phyloP scores from a whole-genome alignment of 345 rosid genomes.

The Linum lewisii region DNA sequence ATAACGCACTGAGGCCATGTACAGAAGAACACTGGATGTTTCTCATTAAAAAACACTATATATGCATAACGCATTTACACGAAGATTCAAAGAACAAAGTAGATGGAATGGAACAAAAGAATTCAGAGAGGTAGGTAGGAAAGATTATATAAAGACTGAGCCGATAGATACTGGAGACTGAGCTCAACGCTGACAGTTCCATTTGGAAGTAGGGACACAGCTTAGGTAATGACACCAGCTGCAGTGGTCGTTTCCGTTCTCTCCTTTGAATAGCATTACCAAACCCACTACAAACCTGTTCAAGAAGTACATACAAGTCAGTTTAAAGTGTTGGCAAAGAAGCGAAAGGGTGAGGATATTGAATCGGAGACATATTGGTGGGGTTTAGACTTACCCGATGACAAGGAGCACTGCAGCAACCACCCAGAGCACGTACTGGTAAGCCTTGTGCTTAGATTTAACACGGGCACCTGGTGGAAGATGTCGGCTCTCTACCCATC shows the following conservation, averaged over 20 bases:
- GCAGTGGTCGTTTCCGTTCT: constrained; percentile 76
- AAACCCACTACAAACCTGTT: constrained; percentile 55
- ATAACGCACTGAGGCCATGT: no score
- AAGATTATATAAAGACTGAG: background rate
- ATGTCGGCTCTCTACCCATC: constrained; percentile 46
- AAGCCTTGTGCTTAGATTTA: constrained; percentile 59
- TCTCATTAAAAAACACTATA: background rate
- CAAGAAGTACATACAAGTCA: background rate
- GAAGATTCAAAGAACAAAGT: background rate
- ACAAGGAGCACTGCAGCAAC: constrained; percentile 40
- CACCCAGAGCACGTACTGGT: constrained; percentile 56
- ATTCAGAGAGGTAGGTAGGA: constrained; percentile 1
- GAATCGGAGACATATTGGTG: background rate
- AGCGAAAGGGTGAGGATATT: background rate
- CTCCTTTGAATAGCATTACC: constrained; percentile 79
- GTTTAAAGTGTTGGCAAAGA: background rate
- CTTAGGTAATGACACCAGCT: constrained; percentile 96
- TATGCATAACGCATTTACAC: constrained; percentile 12
- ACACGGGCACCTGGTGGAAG: constrained; percentile 37
- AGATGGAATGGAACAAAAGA: background rate
- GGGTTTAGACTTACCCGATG: constrained; percentile 34
- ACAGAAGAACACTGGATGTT: background rate
- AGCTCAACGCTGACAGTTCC: constrained; percentile 52
- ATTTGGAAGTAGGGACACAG: constrained; percentile 77
- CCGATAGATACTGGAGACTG: background rate